These are phyloP conservation scores for Craterostigma plantagineum DNA, from an alignment of 257 asterid genomes.

Conservation along the genomic window DNA sequence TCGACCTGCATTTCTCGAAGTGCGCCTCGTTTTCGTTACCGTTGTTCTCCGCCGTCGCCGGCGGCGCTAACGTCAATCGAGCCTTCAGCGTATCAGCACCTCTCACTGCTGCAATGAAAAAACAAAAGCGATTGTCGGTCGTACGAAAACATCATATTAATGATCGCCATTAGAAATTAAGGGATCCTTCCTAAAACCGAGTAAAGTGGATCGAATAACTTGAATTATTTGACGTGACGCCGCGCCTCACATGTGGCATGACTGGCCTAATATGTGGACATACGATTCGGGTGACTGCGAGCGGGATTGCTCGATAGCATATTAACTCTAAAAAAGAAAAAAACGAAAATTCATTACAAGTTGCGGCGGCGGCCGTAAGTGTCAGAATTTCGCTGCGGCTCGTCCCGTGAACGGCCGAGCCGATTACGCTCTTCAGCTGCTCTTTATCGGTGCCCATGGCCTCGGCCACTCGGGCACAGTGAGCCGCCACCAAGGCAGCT, in stretches of 20 bases:
- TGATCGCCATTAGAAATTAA: no score
- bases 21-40: constrained; percentile 29
- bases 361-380: constrained; percentile 71
- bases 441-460: constrained; percentile 91
- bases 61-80: constrained; percentile 52
- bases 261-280: no score
- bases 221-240: no score
- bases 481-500: constrained; percentile 80
- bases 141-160: constrained; percentile 1
- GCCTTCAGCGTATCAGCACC: constrained; percentile 78
- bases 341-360: constrained; percentile 25
- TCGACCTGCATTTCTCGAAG: constrained; percentile 44
- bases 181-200: no score
- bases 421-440: constrained; percentile 41
- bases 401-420: constrained; percentile 56
- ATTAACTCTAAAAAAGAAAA: no score
- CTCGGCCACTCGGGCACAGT: constrained; percentile 81
- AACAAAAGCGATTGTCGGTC: no score
- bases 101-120: constrained; percentile 49
- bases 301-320: no score
- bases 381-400: constrained; percentile 46
- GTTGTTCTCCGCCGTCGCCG: constrained; percentile 44
- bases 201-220: no score
- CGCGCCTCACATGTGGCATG: no score
- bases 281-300: no score